Evolutionary conservation across 2,329 filamentous ascomycete genomes (phyloP).

Genomic region (Penicillium sp.): DNA sequence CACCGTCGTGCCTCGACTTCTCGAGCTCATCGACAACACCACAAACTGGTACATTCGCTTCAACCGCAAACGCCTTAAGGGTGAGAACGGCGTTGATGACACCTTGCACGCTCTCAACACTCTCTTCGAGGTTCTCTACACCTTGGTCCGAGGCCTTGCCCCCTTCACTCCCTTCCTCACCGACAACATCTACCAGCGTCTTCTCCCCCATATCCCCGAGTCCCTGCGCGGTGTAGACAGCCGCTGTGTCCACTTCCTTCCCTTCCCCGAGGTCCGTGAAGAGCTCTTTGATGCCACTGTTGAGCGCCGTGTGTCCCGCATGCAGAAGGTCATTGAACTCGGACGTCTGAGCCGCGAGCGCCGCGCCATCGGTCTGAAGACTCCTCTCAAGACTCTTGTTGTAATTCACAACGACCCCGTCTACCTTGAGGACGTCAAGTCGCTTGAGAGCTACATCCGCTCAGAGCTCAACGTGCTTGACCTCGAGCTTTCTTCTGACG

Average conservation of each 20-base stretch:
- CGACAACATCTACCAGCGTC: conserved; percentile 86
- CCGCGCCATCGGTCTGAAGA: conserved; percentile 82
- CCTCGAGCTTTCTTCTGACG: conserved; percentile 79
- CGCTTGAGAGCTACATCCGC: conserved; percentile 81
- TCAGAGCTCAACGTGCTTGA: conserved; percentile 92
- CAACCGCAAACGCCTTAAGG: conserved; percentile 88
- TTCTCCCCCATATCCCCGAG: conserved; percentile 79
- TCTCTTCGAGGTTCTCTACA: conserved; percentile 90
- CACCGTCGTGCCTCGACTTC: conserved; percentile 83
- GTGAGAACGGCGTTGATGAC: conserved; percentile 81
- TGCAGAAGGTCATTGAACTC: conserved; percentile 96
- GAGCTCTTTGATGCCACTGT: conserved; percentile 85
- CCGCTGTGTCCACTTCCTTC: conserved; percentile 87
- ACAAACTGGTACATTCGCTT: conserved; percentile 99
- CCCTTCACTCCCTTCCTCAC: conserved; percentile 96
- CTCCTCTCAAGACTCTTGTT: conserved; percentile 82
- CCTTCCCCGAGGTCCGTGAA: conserved; percentile 83
- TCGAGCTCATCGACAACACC: conserved; percentile 84
- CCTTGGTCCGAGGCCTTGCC: conserved; percentile 80
- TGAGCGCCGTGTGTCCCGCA: conserved; percentile 81
- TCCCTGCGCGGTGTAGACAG: conserved; percentile 68
- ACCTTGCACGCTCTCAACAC: conserved; percentile 90
- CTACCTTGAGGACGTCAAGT: conserved; percentile 84
- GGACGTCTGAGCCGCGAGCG: conserved; percentile 84
- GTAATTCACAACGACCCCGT: conserved; percentile 82